These are phyloP conservation scores for Arctium minus DNA, from an alignment of 129 eudicot genomes.

Conservation along the genomic window DNA sequence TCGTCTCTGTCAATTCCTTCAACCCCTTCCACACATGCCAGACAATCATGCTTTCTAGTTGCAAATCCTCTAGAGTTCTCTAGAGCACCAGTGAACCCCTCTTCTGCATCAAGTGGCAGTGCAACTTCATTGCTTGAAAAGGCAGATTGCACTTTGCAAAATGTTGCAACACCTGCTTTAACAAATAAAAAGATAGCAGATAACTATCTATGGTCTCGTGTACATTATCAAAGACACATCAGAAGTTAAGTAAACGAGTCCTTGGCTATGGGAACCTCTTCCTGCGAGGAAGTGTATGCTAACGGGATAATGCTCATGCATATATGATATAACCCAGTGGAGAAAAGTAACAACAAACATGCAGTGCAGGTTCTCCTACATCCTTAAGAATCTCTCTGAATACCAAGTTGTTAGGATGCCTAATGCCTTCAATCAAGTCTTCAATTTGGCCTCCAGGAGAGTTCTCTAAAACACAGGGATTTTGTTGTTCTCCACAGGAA, in stretches of 20 bases:
- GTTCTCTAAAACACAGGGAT: neutral
- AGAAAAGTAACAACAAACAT: neutral
- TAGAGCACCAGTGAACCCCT: conserved; percentile 90
- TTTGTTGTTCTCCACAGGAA: neutral
- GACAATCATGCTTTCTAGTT: conserved; percentile 32
- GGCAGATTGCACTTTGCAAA: conserved; percentile 84
- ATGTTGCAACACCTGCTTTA: conserved; percentile 88
- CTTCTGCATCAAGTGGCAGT: conserved; percentile 88
- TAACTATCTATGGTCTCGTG: neutral
- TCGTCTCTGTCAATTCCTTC: conserved; percentile 64
- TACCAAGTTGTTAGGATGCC: too few relatives aligned
- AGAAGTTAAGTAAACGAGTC: neutral
- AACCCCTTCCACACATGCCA: conserved; percentile 48
- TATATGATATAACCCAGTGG: neutral
- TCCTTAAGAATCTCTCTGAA: neutral
- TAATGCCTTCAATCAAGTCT: neutral
- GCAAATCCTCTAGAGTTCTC: conserved; percentile 45
- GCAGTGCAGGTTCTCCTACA: neutral
- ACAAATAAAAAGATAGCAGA: neutral
- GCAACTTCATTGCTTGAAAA: conserved; percentile 85
- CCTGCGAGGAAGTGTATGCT: neutral
- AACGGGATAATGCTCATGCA: neutral
- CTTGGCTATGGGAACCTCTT: neutral
- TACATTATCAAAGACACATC: neutral
- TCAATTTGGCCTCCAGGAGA: neutral